Evolutionary conservation across 352 stramenopile species (phyloP).

Genomic region (Elongisporangium anandrum): DNA sequence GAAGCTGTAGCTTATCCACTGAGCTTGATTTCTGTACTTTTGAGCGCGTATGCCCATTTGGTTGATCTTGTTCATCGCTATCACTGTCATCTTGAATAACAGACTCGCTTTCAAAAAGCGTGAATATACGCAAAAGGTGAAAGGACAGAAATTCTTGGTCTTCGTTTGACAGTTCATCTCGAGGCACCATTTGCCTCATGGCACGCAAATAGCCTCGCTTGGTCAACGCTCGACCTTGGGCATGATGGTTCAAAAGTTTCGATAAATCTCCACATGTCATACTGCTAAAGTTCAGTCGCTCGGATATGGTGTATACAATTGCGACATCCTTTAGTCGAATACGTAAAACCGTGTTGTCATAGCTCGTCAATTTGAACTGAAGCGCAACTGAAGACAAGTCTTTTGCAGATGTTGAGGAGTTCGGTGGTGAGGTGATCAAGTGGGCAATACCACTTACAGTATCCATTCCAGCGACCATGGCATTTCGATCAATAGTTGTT

Average conservation of each 20-base stretch:
- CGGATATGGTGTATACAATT: slow-evolving; percentile 84
- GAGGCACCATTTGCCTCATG: slow-evolving; percentile 73
- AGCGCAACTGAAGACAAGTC: slow-evolving; percentile 71
- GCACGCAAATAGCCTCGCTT: slow-evolving; percentile 72
- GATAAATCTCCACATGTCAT: slow-evolving; percentile 63
- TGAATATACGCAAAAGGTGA: slow-evolving; percentile 79
- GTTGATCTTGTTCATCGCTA: slow-evolving; percentile 8
- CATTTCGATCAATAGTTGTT: slow-evolving; percentile 25
- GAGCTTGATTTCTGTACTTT: slow-evolving; percentile 34
- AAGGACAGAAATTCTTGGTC: slow-evolving; percentile 88
- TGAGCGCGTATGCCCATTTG: not conserved
- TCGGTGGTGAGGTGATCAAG: slow-evolving; percentile 50
- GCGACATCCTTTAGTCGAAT: slow-evolving; percentile 85
- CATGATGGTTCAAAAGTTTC: slow-evolving; percentile 66
- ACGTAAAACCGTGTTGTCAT: slow-evolving; percentile 71
- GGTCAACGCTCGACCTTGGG: slow-evolving; percentile 58
- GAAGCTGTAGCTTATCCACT: slow-evolving; percentile 65
- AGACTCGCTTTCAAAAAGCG: slow-evolving; percentile 77
- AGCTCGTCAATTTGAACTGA: slow-evolving; percentile 86
- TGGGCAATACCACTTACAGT: slow-evolving; percentile 52
- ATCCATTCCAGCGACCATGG: slow-evolving; percentile 44
- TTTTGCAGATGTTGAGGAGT: slow-evolving; percentile 33
- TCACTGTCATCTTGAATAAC: slow-evolving; percentile 29
- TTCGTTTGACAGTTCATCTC: slow-evolving; percentile 70
- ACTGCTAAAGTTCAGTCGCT: slow-evolving; percentile 77